A percentile compares a stretch with the other conserved stretches of the same genome.
phyloP scores from a whole-genome alignment of 2,329 filamentous ascomycete species.

The Clarireedia sp. region DNA sequence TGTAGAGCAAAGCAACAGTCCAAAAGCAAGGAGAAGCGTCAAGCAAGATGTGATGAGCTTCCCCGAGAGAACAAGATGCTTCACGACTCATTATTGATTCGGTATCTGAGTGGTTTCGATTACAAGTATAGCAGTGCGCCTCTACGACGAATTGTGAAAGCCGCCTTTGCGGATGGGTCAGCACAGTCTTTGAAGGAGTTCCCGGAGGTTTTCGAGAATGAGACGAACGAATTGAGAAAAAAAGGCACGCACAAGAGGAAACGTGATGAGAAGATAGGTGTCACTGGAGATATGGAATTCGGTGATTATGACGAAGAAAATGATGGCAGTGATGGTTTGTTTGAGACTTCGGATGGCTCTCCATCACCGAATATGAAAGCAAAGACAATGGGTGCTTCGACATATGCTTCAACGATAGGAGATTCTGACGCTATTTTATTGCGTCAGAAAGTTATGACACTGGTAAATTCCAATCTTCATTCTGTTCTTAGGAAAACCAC shows the following conservation, averaged over 20 bases:
- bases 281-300: slow-evolving; percentile 31
- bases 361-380: background rate
- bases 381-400: background rate
- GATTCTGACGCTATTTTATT: slow-evolving; percentile 25
- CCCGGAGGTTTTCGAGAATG: slow-evolving; percentile 59
- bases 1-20: no score
- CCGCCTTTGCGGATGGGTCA: slow-evolving; percentile 59
- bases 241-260: slow-evolving; percentile 42
- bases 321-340: slow-evolving; percentile 7
- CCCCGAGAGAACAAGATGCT: slow-evolving; percentile 31
- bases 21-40: slow-evolving; percentile 4
- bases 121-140: background rate
- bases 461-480: slow-evolving; percentile 17
- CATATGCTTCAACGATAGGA: slow-evolving; percentile 18
- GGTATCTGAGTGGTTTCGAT: slow-evolving; percentile 35
- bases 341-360: background rate
- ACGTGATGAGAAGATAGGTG: slow-evolving; percentile 27
- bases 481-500: background rate
- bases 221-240: slow-evolving; percentile 42
- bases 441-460: slow-evolving; percentile 24
- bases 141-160: slow-evolving; percentile 47
- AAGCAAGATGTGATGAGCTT: slow-evolving; percentile 20
- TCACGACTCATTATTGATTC: slow-evolving; percentile 49
- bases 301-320: slow-evolving; percentile 40
- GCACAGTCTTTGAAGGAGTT: slow-evolving; percentile 47